phyloP scores from a whole-genome alignment of 768 basidiomycete genomes.

The Amanita subjunquillea region DNA sequence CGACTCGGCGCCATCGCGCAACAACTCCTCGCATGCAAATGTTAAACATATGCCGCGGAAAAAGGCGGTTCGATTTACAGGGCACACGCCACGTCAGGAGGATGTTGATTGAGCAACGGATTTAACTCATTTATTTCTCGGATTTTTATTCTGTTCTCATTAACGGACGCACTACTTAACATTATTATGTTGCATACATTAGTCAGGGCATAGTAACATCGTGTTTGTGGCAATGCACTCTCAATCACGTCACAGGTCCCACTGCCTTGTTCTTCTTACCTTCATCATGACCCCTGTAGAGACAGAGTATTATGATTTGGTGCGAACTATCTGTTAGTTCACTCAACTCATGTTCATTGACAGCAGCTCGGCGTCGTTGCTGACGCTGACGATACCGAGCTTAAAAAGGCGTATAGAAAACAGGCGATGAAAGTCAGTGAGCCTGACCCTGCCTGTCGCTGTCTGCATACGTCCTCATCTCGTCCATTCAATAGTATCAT shows the following conservation, averaged over 20 bases:
- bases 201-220: background rate
- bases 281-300: conserved; percentile 73
- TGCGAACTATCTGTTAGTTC: conserved; percentile 22
- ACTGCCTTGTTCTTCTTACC: background rate
- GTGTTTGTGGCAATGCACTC: background rate
- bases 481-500: conserved; percentile 51
- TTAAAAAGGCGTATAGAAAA: conserved; percentile 95
- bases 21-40: conserved; percentile 30
- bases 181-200: background rate
- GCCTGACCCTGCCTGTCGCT: background rate
- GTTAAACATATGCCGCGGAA: conserved; percentile 17
- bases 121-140: background rate
- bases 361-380: conserved; percentile 57
- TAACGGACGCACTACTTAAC: background rate
- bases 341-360: background rate
- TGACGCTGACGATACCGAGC: conserved; percentile 66
- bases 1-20: conserved; percentile 22
- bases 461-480: background rate
- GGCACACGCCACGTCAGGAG: conserved; percentile 18
- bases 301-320: conserved; percentile 83
- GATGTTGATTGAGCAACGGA: background rate
- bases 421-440: conserved; percentile 79
- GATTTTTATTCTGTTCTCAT: background rate
- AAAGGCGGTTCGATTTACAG: conserved; percentile 57
- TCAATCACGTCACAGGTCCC: background rate